Conservation (phyloP, 106 monocot genomes). For the Dendrobium catenatum region DNA sequence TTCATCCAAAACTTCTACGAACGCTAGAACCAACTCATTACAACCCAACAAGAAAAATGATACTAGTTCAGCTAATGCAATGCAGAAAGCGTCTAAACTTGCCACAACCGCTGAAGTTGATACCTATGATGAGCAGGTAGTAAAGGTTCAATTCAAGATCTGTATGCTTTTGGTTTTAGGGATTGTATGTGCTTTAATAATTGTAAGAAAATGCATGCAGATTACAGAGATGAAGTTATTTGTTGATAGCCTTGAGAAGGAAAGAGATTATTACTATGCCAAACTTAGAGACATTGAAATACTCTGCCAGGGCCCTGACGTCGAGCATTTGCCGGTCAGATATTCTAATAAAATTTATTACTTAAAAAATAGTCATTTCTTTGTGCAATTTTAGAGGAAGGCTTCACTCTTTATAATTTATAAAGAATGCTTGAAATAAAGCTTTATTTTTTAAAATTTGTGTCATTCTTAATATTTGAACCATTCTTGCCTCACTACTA, state of each 20-base stretch:
- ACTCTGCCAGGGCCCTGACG: constrained; percentile 67
- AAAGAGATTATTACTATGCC: constrained; percentile 87
- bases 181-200: background rate
- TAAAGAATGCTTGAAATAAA: too few species aligned
- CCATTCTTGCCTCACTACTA: background rate
- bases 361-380: too few species aligned
- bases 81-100: constrained; percentile 32
- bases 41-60: constrained; percentile 40
- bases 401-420: too few species aligned
- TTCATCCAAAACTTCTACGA: constrained; percentile 48
- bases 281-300: constrained; percentile 91
- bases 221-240: constrained; percentile 85
- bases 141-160: background rate
- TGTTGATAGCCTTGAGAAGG: constrained; percentile 91
- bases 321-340: constrained; percentile 71
- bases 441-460: background rate
- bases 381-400: background rate
- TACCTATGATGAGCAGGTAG: constrained; percentile 66
- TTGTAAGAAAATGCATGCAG: constrained; percentile 25
- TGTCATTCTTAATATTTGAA: background rate
- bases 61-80: constrained; percentile 18
- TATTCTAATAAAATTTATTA: background rate
- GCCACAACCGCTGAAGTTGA: constrained; percentile 23
- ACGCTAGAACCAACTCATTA: constrained; percentile 34
- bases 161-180: background rate